Evolutionary conservation across 192 early-diverging fungal genomes (phyloP), one percentile per base, ranked within the genome.

Genomic region (Polychytrium aggregatum): DNA sequence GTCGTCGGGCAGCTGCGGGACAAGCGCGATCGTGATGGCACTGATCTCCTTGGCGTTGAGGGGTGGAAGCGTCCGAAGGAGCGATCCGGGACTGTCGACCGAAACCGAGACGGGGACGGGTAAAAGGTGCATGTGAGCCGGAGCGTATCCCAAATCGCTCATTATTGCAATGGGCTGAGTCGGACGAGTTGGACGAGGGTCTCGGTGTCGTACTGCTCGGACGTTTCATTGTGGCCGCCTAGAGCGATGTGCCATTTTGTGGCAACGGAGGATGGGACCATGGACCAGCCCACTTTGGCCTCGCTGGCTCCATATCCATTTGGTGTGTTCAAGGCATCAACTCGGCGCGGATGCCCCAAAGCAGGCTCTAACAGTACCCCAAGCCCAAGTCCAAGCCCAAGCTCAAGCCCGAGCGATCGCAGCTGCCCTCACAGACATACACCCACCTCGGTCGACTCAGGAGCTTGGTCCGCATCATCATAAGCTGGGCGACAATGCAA

Each of bases 401-500:
- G 16, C 7, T 6, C 39, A 41, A 41, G 4, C 4, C 31, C 4
- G 11, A 11, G 31, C 31, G 31, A 33, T 33, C 11, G 31, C n/a
- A n/a, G n/a, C n/a, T n/a, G n/a, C n/a, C n/a, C 9, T 37, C 25
- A 25, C 28, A 3, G 7, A 30, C 42, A 17, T 13, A 9, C 48
- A 18, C 37, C 37, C 58, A 85, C 83, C 81, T 84, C 40, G 71
- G 21, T n/a, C 71, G 69, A n/a, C 52, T 63, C 36, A 94, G 47
- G 9, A 94, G 65, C 36, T 91, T 74, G 46, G 74, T 67, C 17
- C 88, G 72, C 51, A 92, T 85, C 26, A 81, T 44, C 7, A 87
- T 55, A 41, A 97, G 50, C 54, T 89, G 88, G 35, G 85, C 81
- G 41, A 94, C 81, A 35, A 94, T 82, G 64, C 82, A 87, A 10